Evolutionary conservation across 768 basidiomycete species (phyloP).

Genomic region (Tricholoma hemisulphureum): DNA sequence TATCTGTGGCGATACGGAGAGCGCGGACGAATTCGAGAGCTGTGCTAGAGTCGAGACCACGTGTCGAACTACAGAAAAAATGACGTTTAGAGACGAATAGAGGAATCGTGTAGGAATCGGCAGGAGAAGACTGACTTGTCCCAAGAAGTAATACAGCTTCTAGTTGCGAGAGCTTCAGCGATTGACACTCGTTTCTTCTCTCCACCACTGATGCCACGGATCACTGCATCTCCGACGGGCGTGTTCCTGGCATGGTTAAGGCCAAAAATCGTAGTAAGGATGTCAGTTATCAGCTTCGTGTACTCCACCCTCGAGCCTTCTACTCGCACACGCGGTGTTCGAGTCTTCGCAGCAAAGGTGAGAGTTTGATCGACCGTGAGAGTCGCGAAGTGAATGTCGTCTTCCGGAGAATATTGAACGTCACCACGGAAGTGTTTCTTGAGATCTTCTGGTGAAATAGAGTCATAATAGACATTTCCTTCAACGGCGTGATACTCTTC

Average conservation of each 20-base stretch:
- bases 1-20: conserved; percentile 63
- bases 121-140: conserved; percentile 16
- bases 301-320: conserved; percentile 42
- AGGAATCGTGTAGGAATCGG: not conserved
- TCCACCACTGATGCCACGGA: conserved; percentile 57
- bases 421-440: conserved; percentile 70
- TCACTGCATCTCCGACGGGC: conserved; percentile 59
- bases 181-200: conserved; percentile 62
- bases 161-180: conserved; percentile 58
- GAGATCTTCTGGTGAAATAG: conserved; percentile 65
- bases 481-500: conserved; percentile 63
- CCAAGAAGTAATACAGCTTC: conserved; percentile 50
- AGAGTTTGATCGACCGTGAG: conserved; percentile 79
- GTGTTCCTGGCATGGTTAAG: conserved; percentile 68
- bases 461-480: conserved; percentile 78
- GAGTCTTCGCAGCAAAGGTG: conserved; percentile 61
- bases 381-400: conserved; percentile 83
- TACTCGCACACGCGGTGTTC: conserved; percentile 57
- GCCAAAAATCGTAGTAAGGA: conserved; percentile 73
- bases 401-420: conserved; percentile 78
- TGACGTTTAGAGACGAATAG: not conserved
- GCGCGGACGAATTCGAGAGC: conserved; percentile 72
- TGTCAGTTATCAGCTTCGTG: conserved; percentile 49
- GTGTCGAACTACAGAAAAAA: conserved; percentile 49
- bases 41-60: conserved; percentile 66